phyloP scores from a whole-genome alignment of 139 green algal genomes.

The Deuterostichococcus epilithicus region DNA sequence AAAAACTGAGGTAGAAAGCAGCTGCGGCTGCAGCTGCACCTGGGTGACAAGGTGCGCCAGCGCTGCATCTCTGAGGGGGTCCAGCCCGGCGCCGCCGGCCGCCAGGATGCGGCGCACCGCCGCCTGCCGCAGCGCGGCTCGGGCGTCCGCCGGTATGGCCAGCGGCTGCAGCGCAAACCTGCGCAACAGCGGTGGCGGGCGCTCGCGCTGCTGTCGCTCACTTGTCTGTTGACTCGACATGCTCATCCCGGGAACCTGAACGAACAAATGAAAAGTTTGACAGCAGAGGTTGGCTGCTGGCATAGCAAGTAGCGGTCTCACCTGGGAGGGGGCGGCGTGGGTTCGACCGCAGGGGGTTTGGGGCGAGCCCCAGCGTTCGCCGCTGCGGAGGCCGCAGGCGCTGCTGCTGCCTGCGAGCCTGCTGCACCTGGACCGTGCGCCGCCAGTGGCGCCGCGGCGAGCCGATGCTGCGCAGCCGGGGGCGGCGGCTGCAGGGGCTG shows the following conservation, averaged over 20 bases:
- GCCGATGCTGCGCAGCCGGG: too few species aligned
- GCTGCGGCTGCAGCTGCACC: not conserved
- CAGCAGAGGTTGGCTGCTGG: too few species aligned
- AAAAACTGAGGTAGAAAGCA: not conserved
- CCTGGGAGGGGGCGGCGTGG: too few species aligned
- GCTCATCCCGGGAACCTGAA: too few species aligned
- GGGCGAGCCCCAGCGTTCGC: not conserved
- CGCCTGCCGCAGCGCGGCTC: conserved; percentile 27
- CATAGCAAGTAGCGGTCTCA: too few species aligned
- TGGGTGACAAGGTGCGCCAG: conserved; percentile 25
- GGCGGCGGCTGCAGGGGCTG: conserved; percentile 16
- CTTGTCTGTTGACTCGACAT: too few species aligned
- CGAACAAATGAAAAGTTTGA: too few species aligned
- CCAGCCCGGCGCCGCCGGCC: conserved; percentile 22
- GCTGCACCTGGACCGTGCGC: too few species aligned
- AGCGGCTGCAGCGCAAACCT: conserved; percentile 15
- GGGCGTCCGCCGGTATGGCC: conserved; percentile 19
- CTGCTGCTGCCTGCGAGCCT: not conserved
- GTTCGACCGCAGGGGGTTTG: too few species aligned
- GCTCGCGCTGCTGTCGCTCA: too few species aligned
- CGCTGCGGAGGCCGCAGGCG: not conserved
- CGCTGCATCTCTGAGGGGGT: conserved; percentile 25
- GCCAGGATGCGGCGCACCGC: conserved; percentile 52
- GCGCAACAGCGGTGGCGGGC: too few species aligned
- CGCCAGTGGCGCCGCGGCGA: too few species aligned